Percentiles rank a stretch among this genome's conserved stretches.
Conservation (phyloP, 202 grass and related monocot genomes). For the Zizania palustris region DNA sequence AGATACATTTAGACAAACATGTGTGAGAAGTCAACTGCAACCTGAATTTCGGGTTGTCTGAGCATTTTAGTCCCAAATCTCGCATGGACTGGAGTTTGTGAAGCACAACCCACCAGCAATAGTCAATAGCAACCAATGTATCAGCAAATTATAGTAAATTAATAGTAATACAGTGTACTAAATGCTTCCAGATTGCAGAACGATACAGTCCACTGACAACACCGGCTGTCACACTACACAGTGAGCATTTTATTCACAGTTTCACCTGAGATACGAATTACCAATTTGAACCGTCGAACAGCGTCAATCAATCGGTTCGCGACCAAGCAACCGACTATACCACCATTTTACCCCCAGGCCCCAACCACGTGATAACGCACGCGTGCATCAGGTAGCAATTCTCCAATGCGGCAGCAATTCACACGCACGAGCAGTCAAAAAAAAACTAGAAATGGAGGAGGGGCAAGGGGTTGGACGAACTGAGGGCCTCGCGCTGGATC, state of each 20-base stretch:
- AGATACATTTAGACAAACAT: neutral
- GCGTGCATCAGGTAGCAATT: conserved; percentile 6
- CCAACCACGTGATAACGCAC: neutral
- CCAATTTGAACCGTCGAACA: neutral
- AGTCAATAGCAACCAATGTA: neutral
- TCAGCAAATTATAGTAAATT: neutral
- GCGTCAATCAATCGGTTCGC: neutral
- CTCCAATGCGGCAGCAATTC: conserved; percentile 41
- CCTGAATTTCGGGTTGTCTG: neutral
- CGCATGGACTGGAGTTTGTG: neutral
- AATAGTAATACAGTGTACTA: neutral
- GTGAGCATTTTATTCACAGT: neutral
- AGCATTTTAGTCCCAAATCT: neutral
- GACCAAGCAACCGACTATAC: neutral
- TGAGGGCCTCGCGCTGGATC: conserved; percentile 98
- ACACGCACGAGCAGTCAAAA: conserved; percentile 25
- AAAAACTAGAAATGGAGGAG: conserved; percentile 11
- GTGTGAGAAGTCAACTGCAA: neutral
- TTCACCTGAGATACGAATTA: neutral
- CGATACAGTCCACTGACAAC: neutral
- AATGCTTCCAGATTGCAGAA: neutral
- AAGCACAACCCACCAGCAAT: neutral
- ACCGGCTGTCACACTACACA: neutral
- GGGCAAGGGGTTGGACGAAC: conserved; percentile 47
- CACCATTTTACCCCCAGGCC: neutral